Conservation (phyloP, 129 eudicot genomes). For the Artemisia argyi region DNA sequence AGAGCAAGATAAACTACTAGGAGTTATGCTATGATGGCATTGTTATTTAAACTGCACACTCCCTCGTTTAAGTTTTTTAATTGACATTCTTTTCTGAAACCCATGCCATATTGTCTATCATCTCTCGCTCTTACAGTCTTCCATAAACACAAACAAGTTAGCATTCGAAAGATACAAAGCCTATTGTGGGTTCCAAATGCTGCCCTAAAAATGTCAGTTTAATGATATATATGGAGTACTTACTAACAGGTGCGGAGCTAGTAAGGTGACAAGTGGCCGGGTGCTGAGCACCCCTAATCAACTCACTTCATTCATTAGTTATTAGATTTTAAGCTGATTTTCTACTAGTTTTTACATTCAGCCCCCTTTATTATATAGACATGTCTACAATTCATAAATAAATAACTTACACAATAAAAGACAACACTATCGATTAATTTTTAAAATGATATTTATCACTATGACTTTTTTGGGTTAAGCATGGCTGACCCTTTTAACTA, state of each 20-base stretch:
- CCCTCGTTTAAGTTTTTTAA: conserved; percentile 28
- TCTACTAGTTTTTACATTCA: too few species aligned
- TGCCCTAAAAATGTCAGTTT: conserved; percentile 10
- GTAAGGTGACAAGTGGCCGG: too few species aligned
- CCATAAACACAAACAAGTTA: not conserved
- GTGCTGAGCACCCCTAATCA: too few species aligned
- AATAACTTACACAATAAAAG: too few species aligned
- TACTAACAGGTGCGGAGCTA: not conserved
- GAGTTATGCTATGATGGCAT: conserved; percentile 1
- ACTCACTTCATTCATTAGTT: too few species aligned
- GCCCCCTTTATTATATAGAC: too few species aligned
- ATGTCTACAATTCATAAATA: too few species aligned
- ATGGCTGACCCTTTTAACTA: too few species aligned
- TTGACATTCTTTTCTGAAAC: conserved; percentile 12
- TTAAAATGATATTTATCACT: too few species aligned
- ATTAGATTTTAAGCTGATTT: too few species aligned
- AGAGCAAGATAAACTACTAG: not conserved
- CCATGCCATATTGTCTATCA: conserved; percentile 26
- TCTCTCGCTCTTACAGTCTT: conserved; percentile 2
- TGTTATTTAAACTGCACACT: conserved; percentile 30
- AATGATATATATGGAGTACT: not conserved
- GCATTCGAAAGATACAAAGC: conserved; percentile 15
- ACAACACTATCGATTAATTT: too few species aligned
- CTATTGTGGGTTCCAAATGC: conserved; percentile 15
- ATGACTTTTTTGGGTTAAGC: too few species aligned